phyloP scores from a whole-genome alignment of 2,329 filamentous ascomycete genomes.

The Penicillium italicum region DNA sequence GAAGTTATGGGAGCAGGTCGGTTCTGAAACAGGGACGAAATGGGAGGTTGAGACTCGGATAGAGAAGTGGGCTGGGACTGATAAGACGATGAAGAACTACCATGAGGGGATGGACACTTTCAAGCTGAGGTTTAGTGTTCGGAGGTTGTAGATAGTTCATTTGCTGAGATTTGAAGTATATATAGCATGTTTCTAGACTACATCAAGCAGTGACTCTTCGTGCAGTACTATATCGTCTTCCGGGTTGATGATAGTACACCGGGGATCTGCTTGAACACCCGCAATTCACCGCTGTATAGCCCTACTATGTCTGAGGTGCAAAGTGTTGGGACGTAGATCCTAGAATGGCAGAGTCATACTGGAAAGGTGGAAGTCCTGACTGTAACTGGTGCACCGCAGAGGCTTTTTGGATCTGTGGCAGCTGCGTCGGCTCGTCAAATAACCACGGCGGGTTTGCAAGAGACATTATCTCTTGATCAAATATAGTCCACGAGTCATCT shows the following conservation, averaged over 20 bases:
- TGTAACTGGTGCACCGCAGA: background rate
- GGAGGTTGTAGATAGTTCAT: conserved; percentile 1
- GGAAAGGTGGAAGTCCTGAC: background rate
- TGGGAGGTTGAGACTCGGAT: conserved; percentile 44
- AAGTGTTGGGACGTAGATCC: background rate
- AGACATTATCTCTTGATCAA: conserved; percentile 31
- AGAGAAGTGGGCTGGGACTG: conserved; percentile 14
- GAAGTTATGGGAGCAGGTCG: conserved; percentile 54
- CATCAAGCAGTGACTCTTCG: background rate
- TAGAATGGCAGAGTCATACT: background rate
- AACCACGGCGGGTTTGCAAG: conserved; percentile 30
- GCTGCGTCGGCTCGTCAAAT: conserved; percentile 16
- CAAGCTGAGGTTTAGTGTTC: conserved; percentile 18
- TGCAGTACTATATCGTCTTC: background rate
- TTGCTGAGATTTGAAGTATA: background rate
- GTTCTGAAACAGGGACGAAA: conserved; percentile 46
- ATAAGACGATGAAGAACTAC: conserved; percentile 8
- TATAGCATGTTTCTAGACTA: background rate
- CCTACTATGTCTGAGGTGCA: background rate
- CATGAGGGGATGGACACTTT: conserved; percentile 14
- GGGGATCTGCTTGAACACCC: background rate
- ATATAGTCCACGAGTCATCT: conserved; percentile 31
- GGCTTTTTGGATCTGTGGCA: conserved; percentile 7
- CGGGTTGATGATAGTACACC: background rate
- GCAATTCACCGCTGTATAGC: background rate